Base-by-base conservation (phyloP, 2,329 filamentous ascomycete species). In the Fonsecaea pedrosoi region DNA sequence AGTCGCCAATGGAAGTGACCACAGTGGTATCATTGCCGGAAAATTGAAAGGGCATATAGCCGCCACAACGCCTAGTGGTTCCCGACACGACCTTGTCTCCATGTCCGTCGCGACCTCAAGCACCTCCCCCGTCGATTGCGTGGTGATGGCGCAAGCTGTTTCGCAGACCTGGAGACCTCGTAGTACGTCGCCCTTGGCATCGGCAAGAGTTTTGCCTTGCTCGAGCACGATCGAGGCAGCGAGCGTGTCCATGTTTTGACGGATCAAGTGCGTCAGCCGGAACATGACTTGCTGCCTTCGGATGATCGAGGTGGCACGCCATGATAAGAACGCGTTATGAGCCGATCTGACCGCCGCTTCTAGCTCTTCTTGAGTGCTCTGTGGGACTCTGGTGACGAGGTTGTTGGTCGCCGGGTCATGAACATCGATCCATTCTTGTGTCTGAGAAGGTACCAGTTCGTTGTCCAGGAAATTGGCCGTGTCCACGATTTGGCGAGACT, bases 31-130 rank as follows among this genome's bases (percentile, higher is more conserved):
- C 87, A 90, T 90, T 69, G 87, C 87, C 60, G 87, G 87, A 80
- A 90, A 89, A 80, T 90, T 89, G 77, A 89, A 89, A 6, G 87
- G 87, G 79, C 87, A 89, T 71, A 89, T 89, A 67, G 87, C 86
- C 40, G 87, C 86, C 40, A 87, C 85, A 54, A 90, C 84, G 70
- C 87, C 87, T 70, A 90, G 77, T 60, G 87, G 87, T 77, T 89
- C 87, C 56, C 84, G 82, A 78, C 89, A 90, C 70, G 83, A 87
- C 69, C 87, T 80, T 7, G 87, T 90, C 80, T 90, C 87, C 87
- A 90, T 90, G 72, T 90, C 87, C 81, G 89, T 89, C 35, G 85
- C 83, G n/a, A 90, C 87, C 77, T 89, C 87, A 38, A 90, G 80
- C 15, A 90, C 84, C 77, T 89, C 87, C 38, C 87, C 87, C 9